These are phyloP conservation scores for Pulveroboletus sp. DNA, from an alignment of 768 basidiomycete species.

Conservation along the genomic window DNA sequence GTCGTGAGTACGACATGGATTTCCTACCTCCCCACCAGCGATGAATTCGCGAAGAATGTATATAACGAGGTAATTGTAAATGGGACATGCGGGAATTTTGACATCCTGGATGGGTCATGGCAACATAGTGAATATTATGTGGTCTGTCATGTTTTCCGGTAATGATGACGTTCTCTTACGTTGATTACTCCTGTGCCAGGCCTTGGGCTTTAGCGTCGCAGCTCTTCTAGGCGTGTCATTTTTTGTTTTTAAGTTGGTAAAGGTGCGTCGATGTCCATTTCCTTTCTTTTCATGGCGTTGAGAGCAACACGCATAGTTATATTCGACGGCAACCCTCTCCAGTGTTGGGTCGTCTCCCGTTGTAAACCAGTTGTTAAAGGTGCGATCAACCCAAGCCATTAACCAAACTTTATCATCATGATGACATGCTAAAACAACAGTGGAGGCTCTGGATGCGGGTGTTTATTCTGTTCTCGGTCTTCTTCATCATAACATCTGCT, in stretches of 20 bases:
- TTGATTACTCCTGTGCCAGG: constrained; percentile 25
- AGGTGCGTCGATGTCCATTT: constrained; percentile 24
- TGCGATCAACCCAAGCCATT: constrained; percentile 10
- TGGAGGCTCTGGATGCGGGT: constrained; percentile 49
- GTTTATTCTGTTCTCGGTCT: constrained; percentile 44
- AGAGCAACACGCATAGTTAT: constrained; percentile 32
- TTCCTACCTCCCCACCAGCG: constrained; percentile 38
- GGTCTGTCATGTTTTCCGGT: constrained; percentile 28
- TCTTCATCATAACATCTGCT: constrained; percentile 47
- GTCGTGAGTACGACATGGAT: constrained; percentile 48
- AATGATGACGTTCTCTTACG: neutral
- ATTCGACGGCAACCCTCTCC: constrained; percentile 43
- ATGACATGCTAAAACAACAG: constrained; percentile 23
- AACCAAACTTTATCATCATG: neutral
- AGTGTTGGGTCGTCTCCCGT: constrained; percentile 46
- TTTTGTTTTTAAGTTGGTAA: constrained; percentile 43
- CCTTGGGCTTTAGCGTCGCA: constrained; percentile 38
- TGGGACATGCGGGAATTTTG: constrained; percentile 38
- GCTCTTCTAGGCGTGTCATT: constrained; percentile 36
- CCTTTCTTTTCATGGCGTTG: too few relatives aligned
- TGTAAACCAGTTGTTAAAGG: constrained; percentile 49
- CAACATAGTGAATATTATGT: constrained; percentile 21
- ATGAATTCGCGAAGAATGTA: constrained; percentile 26
- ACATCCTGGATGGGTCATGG: constrained; percentile 44
- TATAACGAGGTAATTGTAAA: constrained; percentile 37